Percentiles rank a stretch among this genome's conserved stretches.
Conservation (phyloP, 1,284 basidiomycete genomes). For the Ceratobasidium sp. region DNA sequence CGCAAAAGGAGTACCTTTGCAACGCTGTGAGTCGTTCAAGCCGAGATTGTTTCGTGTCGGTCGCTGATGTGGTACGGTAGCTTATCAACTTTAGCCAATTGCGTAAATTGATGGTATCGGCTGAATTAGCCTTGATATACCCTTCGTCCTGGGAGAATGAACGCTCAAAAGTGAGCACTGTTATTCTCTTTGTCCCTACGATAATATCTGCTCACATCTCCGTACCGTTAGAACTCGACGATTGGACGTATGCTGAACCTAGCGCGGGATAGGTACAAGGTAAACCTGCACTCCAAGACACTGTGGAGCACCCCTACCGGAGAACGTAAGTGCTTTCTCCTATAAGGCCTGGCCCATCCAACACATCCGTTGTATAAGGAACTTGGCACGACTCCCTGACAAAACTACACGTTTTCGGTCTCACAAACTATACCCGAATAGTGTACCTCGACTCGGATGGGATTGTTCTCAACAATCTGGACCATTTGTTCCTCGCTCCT, state of each 20-base stretch:
- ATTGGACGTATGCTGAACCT: slow-evolving; percentile 8
- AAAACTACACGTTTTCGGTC: slow-evolving; percentile 10
- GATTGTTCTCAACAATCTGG: slow-evolving; percentile 13
- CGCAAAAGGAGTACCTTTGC: slow-evolving; percentile 5
- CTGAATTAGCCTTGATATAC: slow-evolving; percentile 3
- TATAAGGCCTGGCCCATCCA: too few relatives aligned
- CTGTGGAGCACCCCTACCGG: slow-evolving; percentile 1
- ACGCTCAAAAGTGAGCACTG: neutral
- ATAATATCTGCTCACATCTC: too few relatives aligned
- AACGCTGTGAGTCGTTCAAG: neutral
- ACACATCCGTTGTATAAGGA: neutral
- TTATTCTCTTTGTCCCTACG: too few relatives aligned
- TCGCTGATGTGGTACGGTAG: neutral
- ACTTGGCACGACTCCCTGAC: slow-evolving; percentile 8
- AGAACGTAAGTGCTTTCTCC: slow-evolving; percentile 4
- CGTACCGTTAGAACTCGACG: neutral
- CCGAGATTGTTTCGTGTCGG: neutral
- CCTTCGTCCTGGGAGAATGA: neutral
- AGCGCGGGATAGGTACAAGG: neutral
- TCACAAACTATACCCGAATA: slow-evolving; percentile 5
- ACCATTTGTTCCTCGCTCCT: slow-evolving; percentile 13
- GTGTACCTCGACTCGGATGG: slow-evolving; percentile 20
- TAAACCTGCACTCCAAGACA: neutral
- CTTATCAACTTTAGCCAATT: slow-evolving; percentile 4
- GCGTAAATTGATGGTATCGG: neutral